These are phyloP conservation scores for Kickxella alabastrina DNA, from an alignment of 192 early-diverging fungal genomes.

Conservation along the genomic window DNA sequence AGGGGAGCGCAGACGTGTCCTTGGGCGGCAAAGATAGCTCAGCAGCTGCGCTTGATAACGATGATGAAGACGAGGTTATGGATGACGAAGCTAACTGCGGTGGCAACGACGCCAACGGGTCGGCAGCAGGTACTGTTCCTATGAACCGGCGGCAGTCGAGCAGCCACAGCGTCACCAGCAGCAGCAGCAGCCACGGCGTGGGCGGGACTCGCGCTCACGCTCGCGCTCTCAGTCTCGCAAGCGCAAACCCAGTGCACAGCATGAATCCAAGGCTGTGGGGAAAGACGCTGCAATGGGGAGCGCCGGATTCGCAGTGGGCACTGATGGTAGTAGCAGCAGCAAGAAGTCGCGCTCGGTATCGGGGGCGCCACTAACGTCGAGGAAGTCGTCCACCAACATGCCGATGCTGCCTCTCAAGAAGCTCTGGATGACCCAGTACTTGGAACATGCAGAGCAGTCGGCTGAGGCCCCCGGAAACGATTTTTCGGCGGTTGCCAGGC, in stretches of 20 bases:
- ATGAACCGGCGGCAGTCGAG: conserved; percentile 10
- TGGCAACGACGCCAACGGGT: neutral
- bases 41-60: neutral
- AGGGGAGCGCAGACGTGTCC: neutral
- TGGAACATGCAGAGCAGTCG: conserved; percentile 14
- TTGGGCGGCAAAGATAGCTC: neutral
- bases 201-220: neutral
- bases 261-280: neutral
- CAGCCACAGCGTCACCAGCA: conserved; percentile 1
- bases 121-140: neutral
- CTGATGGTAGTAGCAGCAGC: conserved; percentile 1
- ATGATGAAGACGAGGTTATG: neutral
- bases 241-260: conserved; percentile 23
- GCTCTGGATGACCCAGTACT: conserved; percentile 47
- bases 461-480: neutral
- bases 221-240: conserved; percentile 9
- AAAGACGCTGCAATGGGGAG: neutral
- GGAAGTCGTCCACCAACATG: conserved; percentile 1
- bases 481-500: too few relatives aligned
- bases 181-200: conserved; percentile 4
- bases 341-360: conserved; percentile 25
- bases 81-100: neutral
- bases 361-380: neutral
- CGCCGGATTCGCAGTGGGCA: neutral
- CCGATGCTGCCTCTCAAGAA: conserved; percentile 36